Evolutionary conservation across 2,329 filamentous ascomycete species (phyloP), one percentile per base, ranked within the genome.

Genomic region (Verruconis gallopava): DNA sequence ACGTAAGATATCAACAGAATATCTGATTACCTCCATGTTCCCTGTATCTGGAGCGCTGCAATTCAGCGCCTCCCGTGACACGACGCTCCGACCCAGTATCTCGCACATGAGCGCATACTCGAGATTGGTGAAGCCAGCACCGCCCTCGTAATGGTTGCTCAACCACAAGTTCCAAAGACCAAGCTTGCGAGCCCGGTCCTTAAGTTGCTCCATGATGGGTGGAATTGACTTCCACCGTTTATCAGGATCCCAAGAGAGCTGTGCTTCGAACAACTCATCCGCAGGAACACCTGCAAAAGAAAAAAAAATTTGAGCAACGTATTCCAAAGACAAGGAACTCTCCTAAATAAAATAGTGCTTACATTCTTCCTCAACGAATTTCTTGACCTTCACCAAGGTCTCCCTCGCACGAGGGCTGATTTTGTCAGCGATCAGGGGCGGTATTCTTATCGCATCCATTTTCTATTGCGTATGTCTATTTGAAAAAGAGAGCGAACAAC

Each of bases 111-210:
- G 68, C 11, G 88, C 91, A 59, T 98, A 98, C 65, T 98, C 91
- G 47, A 98, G 70, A 64, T 96, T 98, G 46, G 79, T 85, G 67
- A 85, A 95, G 25, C 91, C 91, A 17, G 89, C 86, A 1, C 86
- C 93, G 66, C 95, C 85, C 61, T 81, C 85, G 72, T 94, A 96
- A 66, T 95, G 86, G 53, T 80, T 86, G 68, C 83, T 89, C 51
- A 98, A 65, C 71, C 98, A 98, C 80, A 98, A 82, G 65, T 98
- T 98, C 91, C 91, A 98, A 34, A 98, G 71, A 1, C 89, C 91
- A 18, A 93, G 73, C 52, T 81, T 72, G 56, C 71, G 75, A 35
- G 89, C 91, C 61, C 85, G 82, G 50, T 65, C 69, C 72, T 96
- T 96, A 52, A 98, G 73, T 44, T 93, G 80, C 51, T 98, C 91